Base-by-base conservation (phyloP, 495 filamentous ascomycete genomes). In the Tetracladium marchalianum region DNA sequence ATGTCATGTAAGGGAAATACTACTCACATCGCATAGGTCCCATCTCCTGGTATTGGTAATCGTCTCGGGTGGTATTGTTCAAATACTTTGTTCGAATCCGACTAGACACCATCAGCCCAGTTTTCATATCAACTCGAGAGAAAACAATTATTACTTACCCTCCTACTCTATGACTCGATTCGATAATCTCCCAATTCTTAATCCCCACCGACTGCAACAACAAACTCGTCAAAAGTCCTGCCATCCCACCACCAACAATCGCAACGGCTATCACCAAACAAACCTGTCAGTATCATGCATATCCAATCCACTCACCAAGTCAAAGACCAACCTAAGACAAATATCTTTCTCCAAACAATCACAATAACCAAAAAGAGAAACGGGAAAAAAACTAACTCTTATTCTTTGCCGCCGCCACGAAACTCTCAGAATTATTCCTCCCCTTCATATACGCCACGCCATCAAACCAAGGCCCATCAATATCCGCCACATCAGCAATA, bases 11-110 rank as follows among this genome's bases (percentile, higher is more conserved):
- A 27, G 7, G 22, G 3, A 27, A n/a, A n/a, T n/a, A n/a, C n/a
- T 27, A 27, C 22, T 3, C 7, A 27, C 22, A 85, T 4, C 81
- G 68, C 82, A 85, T 84, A 0, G 81, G 79, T 0, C 82, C 82
- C 82, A 86, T 85, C 55, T 86, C 82, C 52, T 85, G 80, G 46
- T 85, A 86, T 36, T 80, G 77, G 47, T 84, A 84, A 12, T 86
- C 67, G 18, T 77, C 74, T 0, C 80, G 77, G 0, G 71, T 69
- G 19, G 36, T 41, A 24, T 75, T 69, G 19, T 67, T 71, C 0
- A 84, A 68, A 44, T 84, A 83, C 35, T 70, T 70, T 4, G 80
- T 83, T 45, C 75, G 74, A 17, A 85, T 74, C 2, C 80, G 69
- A 3, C 22, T 27, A 3, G 22, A 27, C 7, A 27, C 22, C 7